Evolutionary conservation across 73 alveolate genomes (phyloP).

Genomic region (Paramecium octaurelia): DNA sequence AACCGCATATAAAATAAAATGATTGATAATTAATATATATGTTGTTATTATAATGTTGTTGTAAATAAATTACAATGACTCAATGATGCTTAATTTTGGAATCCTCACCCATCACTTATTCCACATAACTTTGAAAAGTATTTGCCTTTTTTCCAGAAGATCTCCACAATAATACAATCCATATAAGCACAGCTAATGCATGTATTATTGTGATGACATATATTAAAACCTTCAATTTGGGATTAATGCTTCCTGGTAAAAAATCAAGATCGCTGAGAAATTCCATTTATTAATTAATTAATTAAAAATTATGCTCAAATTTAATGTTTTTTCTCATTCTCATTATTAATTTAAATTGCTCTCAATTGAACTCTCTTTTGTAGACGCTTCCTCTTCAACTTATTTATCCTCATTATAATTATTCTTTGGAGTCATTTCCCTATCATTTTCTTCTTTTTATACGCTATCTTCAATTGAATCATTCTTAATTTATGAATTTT

Average conservation of each 20-base stretch:
- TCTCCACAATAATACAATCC: constrained; percentile 16
- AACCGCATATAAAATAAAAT: neutral
- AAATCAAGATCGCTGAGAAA: constrained; percentile 14
- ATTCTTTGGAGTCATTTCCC: neutral
- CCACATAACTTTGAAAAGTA: constrained; percentile 25
- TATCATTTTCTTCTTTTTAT: neutral
- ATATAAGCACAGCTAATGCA: neutral
- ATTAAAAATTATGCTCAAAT: neutral
- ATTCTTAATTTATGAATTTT: neutral
- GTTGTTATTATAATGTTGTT: neutral
- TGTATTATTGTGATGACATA: neutral
- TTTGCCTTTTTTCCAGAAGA: neutral
- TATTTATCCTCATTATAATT: neutral
- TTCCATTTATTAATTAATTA: neutral
- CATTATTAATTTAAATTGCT: neutral
- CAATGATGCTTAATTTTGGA: neutral
- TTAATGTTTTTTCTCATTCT: neutral
- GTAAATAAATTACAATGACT: neutral
- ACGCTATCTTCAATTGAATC: neutral
- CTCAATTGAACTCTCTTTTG: neutral
- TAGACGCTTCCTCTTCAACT: neutral
- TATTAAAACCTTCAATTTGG: neutral
- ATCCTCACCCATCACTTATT: neutral
- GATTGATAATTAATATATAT: neutral
- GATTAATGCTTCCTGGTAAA: constrained; percentile 13